Base-by-base conservation (phyloP, 345 rosid species). In the Geranium rotundifolium region DNA sequence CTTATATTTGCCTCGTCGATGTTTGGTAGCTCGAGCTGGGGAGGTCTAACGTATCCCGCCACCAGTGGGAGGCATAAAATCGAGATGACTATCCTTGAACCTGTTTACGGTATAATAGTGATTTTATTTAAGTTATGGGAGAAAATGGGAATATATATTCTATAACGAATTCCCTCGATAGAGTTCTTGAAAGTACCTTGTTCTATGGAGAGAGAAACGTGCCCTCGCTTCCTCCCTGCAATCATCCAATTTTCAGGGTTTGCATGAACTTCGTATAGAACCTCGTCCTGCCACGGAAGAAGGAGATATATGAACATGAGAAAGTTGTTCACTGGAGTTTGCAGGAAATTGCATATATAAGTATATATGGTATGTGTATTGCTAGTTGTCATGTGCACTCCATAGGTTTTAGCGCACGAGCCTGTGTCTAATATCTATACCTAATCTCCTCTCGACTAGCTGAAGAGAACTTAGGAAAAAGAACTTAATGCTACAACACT, bases 221-320 rank as follows among this genome's bases (percentile, higher is more conserved):
- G 79, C 60, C 99, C 99, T 69, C 95, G 82, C 76, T 90, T 93
- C 77, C 97, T 81, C 60, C 99, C 99, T 31, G 99, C 96, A 65
- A 90, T 85, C 99, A 93, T 93, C 99, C 99, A 93, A 68, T 79
- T 88, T 65, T 78, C 79, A 5, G 85, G 71, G 70, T 83, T 82
- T 57, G 90, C 96, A 75, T 74, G 73, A 34, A 93, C 87, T 81
- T 93, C 97, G 61, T 83, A 93, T n/a, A 90, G 59, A 70, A 93
- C 80, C 76, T 87, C 97, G 60, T 81, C 92, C 91, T 93, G 82
- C 60, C 52, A 70, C 63, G 41, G 52, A 68, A 27, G 37, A 31
- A 31, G 7, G 4, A 31, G 37, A 31, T 3, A 31, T 31, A 7
- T 31, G 37, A 31, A 7, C 37, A 31, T n/a, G n/a, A n/a, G n/a